phyloP scores from a whole-genome alignment of 1,139 yeast genomes.

The Sugiyamaella xylanicola region DNA sequence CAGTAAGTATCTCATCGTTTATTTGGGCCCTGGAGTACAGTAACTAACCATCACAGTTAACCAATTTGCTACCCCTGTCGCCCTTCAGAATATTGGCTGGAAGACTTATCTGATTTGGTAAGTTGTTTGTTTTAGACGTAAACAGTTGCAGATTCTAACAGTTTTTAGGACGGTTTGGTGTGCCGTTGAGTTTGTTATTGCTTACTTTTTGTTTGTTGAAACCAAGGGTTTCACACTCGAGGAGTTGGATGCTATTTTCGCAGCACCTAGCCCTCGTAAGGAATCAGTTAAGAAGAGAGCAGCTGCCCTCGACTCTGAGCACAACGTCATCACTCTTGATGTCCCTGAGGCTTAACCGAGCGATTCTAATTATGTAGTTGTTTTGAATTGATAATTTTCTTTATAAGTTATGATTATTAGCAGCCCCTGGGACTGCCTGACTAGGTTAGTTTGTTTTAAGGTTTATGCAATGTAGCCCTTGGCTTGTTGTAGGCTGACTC shows the following conservation, averaged over 20 bases:
- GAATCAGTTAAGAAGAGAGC: conserved; percentile 17
- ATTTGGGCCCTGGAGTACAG: background rate
- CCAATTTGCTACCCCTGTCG: conserved; percentile 59
- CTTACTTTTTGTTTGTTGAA: conserved; percentile 50
- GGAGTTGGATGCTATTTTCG: conserved; percentile 51
- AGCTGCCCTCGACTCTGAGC: conserved; percentile 10
- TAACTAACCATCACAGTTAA: conserved; percentile 37
- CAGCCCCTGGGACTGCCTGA: background rate
- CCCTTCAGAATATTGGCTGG: conserved; percentile 58
- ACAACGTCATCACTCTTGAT: conserved; percentile 9
- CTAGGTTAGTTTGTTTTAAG: background rate
- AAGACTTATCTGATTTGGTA: conserved; percentile 33
- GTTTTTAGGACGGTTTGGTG: conserved; percentile 28
- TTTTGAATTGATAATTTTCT: background rate
- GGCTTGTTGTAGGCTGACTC: too few relatives aligned
- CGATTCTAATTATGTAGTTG: background rate
- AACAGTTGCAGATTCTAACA: background rate
- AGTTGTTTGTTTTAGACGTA: conserved; percentile 35
- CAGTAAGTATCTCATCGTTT: conserved; percentile 50
- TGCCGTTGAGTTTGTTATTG: conserved; percentile 30
- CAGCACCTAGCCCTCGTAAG: conserved; percentile 33
- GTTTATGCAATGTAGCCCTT: background rate
- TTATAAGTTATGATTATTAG: too few relatives aligned
- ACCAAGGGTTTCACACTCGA: conserved; percentile 52
- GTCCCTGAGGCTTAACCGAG: background rate